Base-by-base conservation (phyloP, 1,284 basidiomycete genomes). In the Trametes polyzona region DNA sequence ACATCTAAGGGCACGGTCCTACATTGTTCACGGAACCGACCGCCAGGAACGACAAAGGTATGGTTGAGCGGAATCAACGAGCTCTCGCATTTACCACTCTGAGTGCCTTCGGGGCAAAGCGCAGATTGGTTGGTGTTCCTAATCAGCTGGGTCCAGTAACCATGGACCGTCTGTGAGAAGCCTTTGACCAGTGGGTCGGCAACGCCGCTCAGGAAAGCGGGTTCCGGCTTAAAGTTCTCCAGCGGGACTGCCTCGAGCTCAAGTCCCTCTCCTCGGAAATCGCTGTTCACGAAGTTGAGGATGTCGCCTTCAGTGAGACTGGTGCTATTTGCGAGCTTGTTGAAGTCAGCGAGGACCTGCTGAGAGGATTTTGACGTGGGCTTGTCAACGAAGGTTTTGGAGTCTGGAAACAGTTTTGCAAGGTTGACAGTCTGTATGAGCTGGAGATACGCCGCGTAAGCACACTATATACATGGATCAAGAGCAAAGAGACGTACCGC, bases 371-470 rank as follows among this genome's bases (percentile, higher is more conserved):
- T 83, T 65, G 76, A 79, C 0, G 93, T 95, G 0, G 93, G 94
- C 78, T 93, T 96, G 79, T 97, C 95, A 14, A 92, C 89, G 70
- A 97, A 91, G 0, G 91, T 94, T 75, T 97, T 97, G 50, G 87
- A 87, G 72, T 98, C 95, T 0, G 78, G 67, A 71, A 84, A 98
- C 30, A 93, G 75, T 26, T 81, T 71, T 0, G 93, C 88, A 41
- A 96, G 66, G 73, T 95, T 90, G 55, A 96, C 87, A 1, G 92
- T 89, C 82, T 95, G 93, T 29, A 96, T 76, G 6, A 95, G 69
- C 90, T 93, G 60, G 26, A 19, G 42, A 27, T 55, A 33, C 3
- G 12, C 3, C 21, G 14, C 10, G 29, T 44, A 30, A 32, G 27
- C 26, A 5, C 5, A 46, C 47, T 26, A 24, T 9, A 17, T 39